Evolutionary conservation across 495 filamentous ascomycete genomes (phyloP).

Genomic region (Bombardia bombarda): DNA sequence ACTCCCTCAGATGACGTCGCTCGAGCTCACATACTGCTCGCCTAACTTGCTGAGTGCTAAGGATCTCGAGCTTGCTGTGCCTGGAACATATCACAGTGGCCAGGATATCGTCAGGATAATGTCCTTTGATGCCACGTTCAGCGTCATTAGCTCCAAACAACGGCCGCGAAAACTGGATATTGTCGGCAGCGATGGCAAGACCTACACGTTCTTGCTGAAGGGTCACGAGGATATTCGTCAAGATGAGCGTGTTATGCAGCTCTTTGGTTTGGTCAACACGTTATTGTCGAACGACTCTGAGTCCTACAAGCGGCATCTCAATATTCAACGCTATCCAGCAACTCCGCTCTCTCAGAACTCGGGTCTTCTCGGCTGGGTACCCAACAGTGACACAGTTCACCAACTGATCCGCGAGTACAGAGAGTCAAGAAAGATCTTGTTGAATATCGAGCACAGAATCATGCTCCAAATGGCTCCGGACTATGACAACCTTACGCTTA

Average conservation of each 20-base stretch:
- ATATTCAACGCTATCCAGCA: constrained; percentile 88
- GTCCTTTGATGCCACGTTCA: constrained; percentile 80
- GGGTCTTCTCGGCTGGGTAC: constrained; percentile 93
- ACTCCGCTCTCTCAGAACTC: constrained; percentile 95
- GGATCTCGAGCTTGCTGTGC: constrained; percentile 84
- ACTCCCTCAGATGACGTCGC: constrained; percentile 76
- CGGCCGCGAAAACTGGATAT: constrained; percentile 83
- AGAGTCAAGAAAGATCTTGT: constrained; percentile 89
- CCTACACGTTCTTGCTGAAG: constrained; percentile 84
- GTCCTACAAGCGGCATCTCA: constrained; percentile 91
- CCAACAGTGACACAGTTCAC: constrained; percentile 93
- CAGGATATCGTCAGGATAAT: constrained; percentile 79
- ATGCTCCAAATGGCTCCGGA: constrained; percentile 99
- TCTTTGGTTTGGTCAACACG: constrained; percentile 94
- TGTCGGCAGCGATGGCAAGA: constrained; percentile 76
- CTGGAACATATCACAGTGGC: constrained; percentile 86
- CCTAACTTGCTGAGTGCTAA: constrained; percentile 76
- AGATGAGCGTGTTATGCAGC: constrained; percentile 98
- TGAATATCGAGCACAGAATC: constrained; percentile 98
- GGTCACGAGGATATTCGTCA: constrained; percentile 98
- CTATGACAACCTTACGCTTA: constrained; percentile 94
- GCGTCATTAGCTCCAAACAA: constrained; percentile 95
- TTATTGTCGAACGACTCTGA: constrained; percentile 86
- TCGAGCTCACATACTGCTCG: constrained; percentile 96
- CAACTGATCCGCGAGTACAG: constrained; percentile 95